Conservation (phyloP, 179 eudicot species). For the Drosera spatulata region DNA sequence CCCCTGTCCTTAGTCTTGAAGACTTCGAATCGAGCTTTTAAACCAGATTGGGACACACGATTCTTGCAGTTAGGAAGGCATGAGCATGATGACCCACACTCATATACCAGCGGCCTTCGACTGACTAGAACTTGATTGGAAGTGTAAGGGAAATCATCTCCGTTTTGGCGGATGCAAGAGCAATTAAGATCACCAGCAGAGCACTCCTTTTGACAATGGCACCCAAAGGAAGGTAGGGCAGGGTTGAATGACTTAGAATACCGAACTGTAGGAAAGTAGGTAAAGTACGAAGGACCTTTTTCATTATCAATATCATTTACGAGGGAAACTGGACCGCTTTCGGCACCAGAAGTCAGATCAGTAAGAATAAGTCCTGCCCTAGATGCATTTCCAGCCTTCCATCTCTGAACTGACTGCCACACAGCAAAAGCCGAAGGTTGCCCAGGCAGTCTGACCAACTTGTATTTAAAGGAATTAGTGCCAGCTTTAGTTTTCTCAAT, state of each 20-base stretch:
- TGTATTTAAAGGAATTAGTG: conserved; percentile 50
- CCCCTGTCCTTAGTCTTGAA: conserved; percentile 51
- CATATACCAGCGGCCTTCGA: conserved; percentile 27
- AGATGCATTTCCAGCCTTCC: conserved; percentile 31
- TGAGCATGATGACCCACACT: conserved; percentile 46
- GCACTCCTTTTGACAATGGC: conserved; percentile 38
- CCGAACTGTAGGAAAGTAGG: conserved; percentile 27
- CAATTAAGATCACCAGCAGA: conserved; percentile 41
- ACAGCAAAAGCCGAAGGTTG: conserved; percentile 34
- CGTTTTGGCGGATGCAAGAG: conserved; percentile 38
- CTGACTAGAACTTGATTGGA: conserved; percentile 27
- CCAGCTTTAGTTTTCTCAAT: conserved; percentile 42
- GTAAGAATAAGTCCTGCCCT: conserved; percentile 51
- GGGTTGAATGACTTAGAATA: conserved; percentile 25
- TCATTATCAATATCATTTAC: conserved; percentile 55
- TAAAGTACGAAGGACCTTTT: conserved; percentile 53
- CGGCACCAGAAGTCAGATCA: conserved; percentile 52
- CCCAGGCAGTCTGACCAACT: conserved; percentile 26
- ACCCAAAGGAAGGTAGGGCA: conserved; percentile 21
- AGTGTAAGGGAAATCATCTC: conserved; percentile 30
- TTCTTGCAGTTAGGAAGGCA: conserved; percentile 46
- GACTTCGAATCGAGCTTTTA: conserved; percentile 40
- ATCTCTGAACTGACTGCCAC: conserved; percentile 57
- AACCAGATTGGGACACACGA: conserved; percentile 38
- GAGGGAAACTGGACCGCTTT: conserved; percentile 35